phyloP scores from a whole-genome alignment of 495 filamentous ascomycete species.

The Xylaria bambusicola region DNA sequence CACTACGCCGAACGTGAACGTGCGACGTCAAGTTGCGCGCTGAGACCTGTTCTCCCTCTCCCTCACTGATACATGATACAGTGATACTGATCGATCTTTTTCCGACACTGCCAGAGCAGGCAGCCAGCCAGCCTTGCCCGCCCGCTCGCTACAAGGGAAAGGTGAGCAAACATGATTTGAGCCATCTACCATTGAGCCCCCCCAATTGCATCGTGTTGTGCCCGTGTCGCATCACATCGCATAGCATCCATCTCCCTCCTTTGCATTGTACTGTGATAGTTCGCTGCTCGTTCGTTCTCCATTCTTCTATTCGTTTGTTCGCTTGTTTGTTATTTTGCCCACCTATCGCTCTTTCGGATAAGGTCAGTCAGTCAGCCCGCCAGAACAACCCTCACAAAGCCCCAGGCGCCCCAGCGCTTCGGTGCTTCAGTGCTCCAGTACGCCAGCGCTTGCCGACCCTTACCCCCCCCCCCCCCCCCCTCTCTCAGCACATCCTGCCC shows the following conservation, averaged over 20 bases:
- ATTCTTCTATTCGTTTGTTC: slow-evolving; percentile 8
- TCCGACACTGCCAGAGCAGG: not conserved
- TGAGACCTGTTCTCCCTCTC: not conserved
- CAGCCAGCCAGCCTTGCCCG: not conserved
- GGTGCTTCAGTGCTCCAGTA: too few relatives aligned
- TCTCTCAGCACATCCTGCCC: slow-evolving; percentile 21
- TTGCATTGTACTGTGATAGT: slow-evolving; percentile 19
- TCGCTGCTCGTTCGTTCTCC: slow-evolving; percentile 16
- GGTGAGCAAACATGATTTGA: too few relatives aligned
- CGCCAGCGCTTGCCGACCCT: too few relatives aligned
- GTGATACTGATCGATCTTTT: not conserved
- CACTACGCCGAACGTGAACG: too few relatives aligned
- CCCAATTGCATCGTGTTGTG: slow-evolving; percentile 24
- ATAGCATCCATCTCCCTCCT: slow-evolving; percentile 30
- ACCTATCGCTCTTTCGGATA: slow-evolving; percentile 18
- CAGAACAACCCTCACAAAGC: slow-evolving; percentile 1
- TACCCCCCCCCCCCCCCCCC: too few relatives aligned
- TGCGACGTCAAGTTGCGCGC: not conserved
- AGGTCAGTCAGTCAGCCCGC: slow-evolving; percentile 19
- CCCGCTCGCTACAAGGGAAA: not conserved
- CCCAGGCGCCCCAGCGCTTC: slow-evolving; percentile 6
- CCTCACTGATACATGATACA: too few relatives aligned
- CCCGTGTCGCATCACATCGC: slow-evolving; percentile 12
- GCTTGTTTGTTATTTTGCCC: not conserved
- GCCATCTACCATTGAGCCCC: too few relatives aligned